Base-by-base conservation (phyloP, 140 eudicot species). In the Oenanthe javanica region DNA sequence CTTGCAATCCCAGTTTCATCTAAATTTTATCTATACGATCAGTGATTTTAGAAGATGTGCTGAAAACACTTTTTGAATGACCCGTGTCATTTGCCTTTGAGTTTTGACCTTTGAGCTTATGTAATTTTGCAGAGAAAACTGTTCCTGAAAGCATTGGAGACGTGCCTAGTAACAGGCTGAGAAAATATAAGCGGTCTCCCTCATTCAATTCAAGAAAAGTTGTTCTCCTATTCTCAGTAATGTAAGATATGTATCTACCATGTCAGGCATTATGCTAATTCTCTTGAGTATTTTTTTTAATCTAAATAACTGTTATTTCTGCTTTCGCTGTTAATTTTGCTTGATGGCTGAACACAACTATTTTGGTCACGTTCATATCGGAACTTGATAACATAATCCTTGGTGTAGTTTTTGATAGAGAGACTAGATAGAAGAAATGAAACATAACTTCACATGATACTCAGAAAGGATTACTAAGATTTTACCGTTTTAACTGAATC, bases 171-270 rank as follows among this genome's bases (percentile, higher is more conserved):
- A 83, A 75, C 79, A 92, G 89, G 81, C 81, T 87, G 85, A 88
- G 98, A 88, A 94, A 91, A 83, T 91, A 84, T 82, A 94, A 91
- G 88, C 93, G 94, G n/a, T 79, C 94, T 48, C 46, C 87, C 74
- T 91, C 93, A 11, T 92, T 94, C 85, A 89, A 89, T 84, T 91
- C 98, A 81, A 90, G 97, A 86, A 92, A 89, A 87, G 91, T 94
- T 40, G 93, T 91, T 84, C 88, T 94, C 81, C 84, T 91, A 82
- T 93, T 93, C 91, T 93, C 98, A 23, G 81, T 88, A 85, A 79
- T 93, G 97, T 93, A 89, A 93, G 98, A 64, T 81, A 84, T 78
- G 77, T 23, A 27, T 73, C 61, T 54, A 61, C 69, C 23, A 31
- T 73, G n/a, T 59, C 79, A 31, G 31, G 27, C 64, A 76, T 10